Evolutionary conservation across 768 basidiomycete genomes (phyloP).

Genomic region (Holtermanniella nyarrowii): DNA sequence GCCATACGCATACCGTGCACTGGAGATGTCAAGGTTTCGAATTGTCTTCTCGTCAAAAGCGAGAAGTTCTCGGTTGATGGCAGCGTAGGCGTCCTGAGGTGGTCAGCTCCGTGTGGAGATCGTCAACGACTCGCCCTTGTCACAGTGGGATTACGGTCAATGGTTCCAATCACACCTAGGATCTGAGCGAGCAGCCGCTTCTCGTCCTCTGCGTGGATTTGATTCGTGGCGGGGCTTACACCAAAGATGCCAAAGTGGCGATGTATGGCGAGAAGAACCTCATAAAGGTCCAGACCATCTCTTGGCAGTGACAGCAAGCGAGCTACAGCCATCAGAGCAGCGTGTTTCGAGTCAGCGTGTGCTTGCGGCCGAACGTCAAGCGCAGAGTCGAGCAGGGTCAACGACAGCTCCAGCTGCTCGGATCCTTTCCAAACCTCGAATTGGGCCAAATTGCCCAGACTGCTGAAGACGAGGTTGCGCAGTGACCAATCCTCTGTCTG

Average conservation of each 20-base stretch:
- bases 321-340: slow-evolving; percentile 27
- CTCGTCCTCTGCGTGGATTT: not conserved
- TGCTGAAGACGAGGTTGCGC: slow-evolving; percentile 23
- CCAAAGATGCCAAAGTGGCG: not conserved
- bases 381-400: slow-evolving; percentile 19
- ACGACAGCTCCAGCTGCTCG: slow-evolving; percentile 19
- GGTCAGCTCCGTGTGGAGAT: not conserved
- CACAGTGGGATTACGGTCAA: slow-evolving; percentile 16
- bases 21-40: slow-evolving; percentile 19
- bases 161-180: not conserved
- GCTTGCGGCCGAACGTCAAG: not conserved
- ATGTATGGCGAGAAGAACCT: slow-evolving; percentile 23
- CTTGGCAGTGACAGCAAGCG: slow-evolving; percentile 21
- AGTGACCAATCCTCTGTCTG: slow-evolving; percentile 9
- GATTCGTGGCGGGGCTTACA: not conserved
- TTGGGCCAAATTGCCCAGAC: slow-evolving; percentile 28
- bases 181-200: not conserved
- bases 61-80: slow-evolving; percentile 26
- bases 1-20: slow-evolving; percentile 19
- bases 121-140: slow-evolving; percentile 21
- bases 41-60: slow-evolving; percentile 17
- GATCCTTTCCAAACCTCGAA: slow-evolving; percentile 18
- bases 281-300: slow-evolving; percentile 24
- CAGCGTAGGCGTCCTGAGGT: slow-evolving; percentile 27
- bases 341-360: slow-evolving; percentile 29